Evolutionary conservation across 257 asterid genomes (phyloP).

Genomic region (Scutellaria minor): DNA sequence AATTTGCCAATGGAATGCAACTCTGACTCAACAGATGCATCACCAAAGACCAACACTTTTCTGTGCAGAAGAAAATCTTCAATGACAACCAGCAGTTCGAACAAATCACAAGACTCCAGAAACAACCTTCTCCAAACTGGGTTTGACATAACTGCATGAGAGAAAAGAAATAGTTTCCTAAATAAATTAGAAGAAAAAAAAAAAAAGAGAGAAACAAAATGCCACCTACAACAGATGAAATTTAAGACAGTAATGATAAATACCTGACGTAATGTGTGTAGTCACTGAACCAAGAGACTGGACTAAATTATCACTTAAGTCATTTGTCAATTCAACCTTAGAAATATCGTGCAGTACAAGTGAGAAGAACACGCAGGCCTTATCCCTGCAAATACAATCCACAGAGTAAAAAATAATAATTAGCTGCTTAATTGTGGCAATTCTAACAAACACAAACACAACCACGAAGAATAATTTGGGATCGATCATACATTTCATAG

Average conservation of each 20-base stretch:
- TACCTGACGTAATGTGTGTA: conserved; percentile 60
- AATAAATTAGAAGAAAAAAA: background rate
- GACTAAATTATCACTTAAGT: conserved; percentile 40
- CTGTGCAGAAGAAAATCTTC: conserved; percentile 72
- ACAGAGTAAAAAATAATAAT: conserved; percentile 28
- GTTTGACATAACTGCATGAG: conserved; percentile 66
- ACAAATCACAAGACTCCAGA: conserved; percentile 56
- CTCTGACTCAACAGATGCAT: conserved; percentile 43
- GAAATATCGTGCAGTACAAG: conserved; percentile 58
- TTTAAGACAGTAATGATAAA: conserved; percentile 14
- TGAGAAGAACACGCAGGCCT: conserved; percentile 67
- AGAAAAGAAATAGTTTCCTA: conserved; percentile 18
- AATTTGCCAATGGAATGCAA: conserved; percentile 40
- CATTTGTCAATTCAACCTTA: conserved; percentile 47
- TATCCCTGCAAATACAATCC: conserved; percentile 68
- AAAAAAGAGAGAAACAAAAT: background rate
- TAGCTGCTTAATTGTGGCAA: conserved; percentile 19
- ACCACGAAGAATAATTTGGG: background rate
- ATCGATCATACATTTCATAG: background rate
- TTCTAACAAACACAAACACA: conserved; percentile 15
- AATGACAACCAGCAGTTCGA: conserved; percentile 58
- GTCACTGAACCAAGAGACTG: conserved; percentile 51
- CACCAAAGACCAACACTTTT: conserved; percentile 50
- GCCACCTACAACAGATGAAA: background rate
- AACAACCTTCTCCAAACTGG: conserved; percentile 51